Base-by-base conservation (phyloP, 306 rosid species). In the Glycine soja region DNA sequence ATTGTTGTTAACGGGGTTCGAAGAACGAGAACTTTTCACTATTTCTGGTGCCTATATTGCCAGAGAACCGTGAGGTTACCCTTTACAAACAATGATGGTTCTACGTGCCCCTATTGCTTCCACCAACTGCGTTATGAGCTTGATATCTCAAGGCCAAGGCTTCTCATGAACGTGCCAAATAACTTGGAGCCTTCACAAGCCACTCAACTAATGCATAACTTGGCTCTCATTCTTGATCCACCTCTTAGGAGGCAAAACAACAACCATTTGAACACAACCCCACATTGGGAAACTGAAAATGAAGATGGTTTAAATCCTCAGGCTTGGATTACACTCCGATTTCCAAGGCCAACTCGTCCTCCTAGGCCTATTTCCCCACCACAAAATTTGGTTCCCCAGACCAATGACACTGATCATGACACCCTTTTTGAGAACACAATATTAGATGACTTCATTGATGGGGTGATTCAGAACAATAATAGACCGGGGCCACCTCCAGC, bases 21-120 rank as follows among this genome's bases (percentile, higher is more conserved):
- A 85, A 86, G 94, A 88, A 86, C 78, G 57, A 89, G 97, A 90
- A 86, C 90, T 10, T 90, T 77, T 52, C 92, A 88, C 64, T 86
- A 83, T 82, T 92, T 90, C 78, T 85, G 90, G 94, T 90, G 94
- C 78, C 77, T 76, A 12, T 73, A 59, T 15, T 90, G 94, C 85
- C 90, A 78, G 75, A 81, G 88, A 6, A 76, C 85, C 0, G 74
- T 90, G 8, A 77, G 94, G 43, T 70, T 86, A 4, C 74, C 84
- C 52, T 70, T 76, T 18, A 38, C 85, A 43, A 83, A 36, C 52
- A 66, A n/a, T 6, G 1, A 66, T 15, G 66, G 24, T 0, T 47
- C 74, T 48, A 3, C 16, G 0, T 90, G 94, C n/a, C 94, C 92
- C 34, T 82, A 74, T 79, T 90, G 94, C 82, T 87, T 83, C 87